A percentile compares a stretch with the other conserved stretches of the same genome.
Evolutionary conservation across 2,329 filamentous ascomycete species (phyloP).

Genomic region (Colletotrichum sp.): DNA sequence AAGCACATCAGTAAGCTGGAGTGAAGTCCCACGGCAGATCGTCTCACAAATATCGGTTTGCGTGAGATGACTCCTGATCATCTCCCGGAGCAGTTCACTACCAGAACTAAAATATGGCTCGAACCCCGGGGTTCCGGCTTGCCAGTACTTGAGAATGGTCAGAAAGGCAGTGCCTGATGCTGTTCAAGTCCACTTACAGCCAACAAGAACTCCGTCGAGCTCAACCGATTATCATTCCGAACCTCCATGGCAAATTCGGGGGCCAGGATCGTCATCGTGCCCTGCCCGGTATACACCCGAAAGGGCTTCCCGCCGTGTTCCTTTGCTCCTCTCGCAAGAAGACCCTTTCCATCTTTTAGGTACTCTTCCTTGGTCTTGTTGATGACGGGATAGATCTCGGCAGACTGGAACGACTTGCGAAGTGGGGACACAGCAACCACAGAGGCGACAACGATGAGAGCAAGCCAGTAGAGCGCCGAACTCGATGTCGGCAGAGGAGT

Average conservation of each 20-base stretch:
- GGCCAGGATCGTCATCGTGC: neutral
- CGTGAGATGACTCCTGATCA: neutral
- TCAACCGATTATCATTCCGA: neutral
- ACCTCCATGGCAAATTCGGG: neutral
- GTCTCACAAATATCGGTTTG: neutral
- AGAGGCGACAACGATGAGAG: neutral
- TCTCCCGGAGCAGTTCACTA: constrained; percentile 2
- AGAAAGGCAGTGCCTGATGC: neutral
- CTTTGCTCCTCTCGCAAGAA: neutral
- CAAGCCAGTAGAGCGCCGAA: neutral
- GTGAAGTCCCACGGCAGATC: neutral
- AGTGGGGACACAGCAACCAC: neutral
- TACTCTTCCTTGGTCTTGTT: constrained; percentile 7
- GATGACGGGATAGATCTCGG: neutral
- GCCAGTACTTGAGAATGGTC: neutral
- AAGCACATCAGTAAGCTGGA: neutral
- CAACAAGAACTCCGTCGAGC: constrained; percentile 3
- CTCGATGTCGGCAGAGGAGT: neutral
- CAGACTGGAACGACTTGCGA: neutral
- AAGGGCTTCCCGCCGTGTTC: constrained; percentile 1
- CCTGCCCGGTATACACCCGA: neutral
- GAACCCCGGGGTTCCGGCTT: neutral
- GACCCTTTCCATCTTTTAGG: neutral
- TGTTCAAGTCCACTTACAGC: neutral
- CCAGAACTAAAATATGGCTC: constrained; percentile 7